Evolutionary conservation across 2,329 filamentous ascomycete genomes (phyloP).

Genomic region (Cytospora piceicola): DNA sequence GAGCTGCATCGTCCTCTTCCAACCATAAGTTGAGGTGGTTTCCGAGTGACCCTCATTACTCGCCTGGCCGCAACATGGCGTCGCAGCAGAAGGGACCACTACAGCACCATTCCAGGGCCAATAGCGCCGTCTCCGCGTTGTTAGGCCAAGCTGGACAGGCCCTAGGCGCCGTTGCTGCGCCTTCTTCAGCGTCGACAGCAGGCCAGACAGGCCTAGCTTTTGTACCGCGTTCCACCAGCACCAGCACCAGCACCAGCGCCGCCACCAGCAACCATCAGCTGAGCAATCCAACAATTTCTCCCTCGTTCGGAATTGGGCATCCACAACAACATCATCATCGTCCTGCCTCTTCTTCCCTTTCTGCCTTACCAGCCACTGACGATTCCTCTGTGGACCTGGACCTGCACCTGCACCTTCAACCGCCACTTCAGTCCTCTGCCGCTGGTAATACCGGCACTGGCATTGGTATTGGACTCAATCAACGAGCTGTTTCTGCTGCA

Average conservation of each 20-base stretch:
- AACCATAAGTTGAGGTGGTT: not conserved
- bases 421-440: constrained; percentile 26
- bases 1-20: not conserved
- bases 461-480: constrained; percentile 9
- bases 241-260: constrained; percentile 3
- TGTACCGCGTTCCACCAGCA: constrained; percentile 1
- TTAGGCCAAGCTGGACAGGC: constrained; percentile 22
- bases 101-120: constrained; percentile 16
- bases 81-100: not conserved
- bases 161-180: constrained; percentile 18
- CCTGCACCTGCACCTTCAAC: constrained; percentile 30
- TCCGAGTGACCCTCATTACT: not conserved
- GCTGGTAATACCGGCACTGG: constrained; percentile 28
- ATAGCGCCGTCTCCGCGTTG: constrained; percentile 9
- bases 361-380: constrained; percentile 24
- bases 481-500: constrained; percentile 20
- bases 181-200: constrained; percentile 4
- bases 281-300: constrained; percentile 13
- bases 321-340: constrained; percentile 20
- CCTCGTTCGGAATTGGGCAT: constrained; percentile 18
- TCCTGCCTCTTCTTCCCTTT: constrained; percentile 10
- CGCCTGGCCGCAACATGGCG: constrained; percentile 2
- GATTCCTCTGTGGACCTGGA: constrained; percentile 30
- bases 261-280: not conserved
- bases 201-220: not conserved